phyloP scores from a whole-genome alignment of 2,329 filamentous ascomycete genomes.

The Fusarium pseudonygamai region DNA sequence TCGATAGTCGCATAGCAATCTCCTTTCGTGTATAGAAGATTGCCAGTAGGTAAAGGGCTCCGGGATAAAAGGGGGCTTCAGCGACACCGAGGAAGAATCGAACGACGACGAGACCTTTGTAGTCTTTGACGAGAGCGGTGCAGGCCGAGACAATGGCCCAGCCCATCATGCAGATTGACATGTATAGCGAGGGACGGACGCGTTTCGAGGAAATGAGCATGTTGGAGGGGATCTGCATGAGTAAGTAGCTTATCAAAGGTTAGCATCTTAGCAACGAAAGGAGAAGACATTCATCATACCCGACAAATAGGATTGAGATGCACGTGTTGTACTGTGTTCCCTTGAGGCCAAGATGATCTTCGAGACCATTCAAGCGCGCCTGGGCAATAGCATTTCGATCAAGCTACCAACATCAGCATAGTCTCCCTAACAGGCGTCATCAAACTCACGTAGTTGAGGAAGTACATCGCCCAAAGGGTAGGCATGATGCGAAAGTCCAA shows the following conservation, averaged over 20 bases:
- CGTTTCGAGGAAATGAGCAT: slow-evolving; percentile 49
- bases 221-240: slow-evolving; percentile 52
- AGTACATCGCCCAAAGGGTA: slow-evolving; percentile 50
- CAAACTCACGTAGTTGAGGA: slow-evolving; percentile 48
- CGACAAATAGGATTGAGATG: slow-evolving; percentile 49
- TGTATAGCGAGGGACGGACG: slow-evolving; percentile 55
- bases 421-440: fast-evolving
- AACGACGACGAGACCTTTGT: slow-evolving; percentile 45
- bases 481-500: slow-evolving; percentile 52
- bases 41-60: slow-evolving; percentile 51
- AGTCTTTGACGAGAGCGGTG: slow-evolving; percentile 55
- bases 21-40: slow-evolving; percentile 54
- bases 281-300: slow-evolving; percentile 41
- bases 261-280: background rate
- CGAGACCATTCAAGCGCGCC: slow-evolving; percentile 62
- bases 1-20: slow-evolving; percentile 46
- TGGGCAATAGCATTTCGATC: slow-evolving; percentile 67
- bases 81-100: slow-evolving; percentile 58
- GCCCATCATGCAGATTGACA: slow-evolving; percentile 49
- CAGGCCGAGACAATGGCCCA: slow-evolving; percentile 55
- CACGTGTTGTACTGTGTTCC: slow-evolving; percentile 49
- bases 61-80: slow-evolving; percentile 65
- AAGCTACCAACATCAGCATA: slow-evolving; percentile 38
- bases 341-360: slow-evolving; percentile 59
- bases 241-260: slow-evolving; percentile 23